Conservation (phyloP, 1,284 basidiomycete species). For the Cryptococcus amylolentus region DNA sequence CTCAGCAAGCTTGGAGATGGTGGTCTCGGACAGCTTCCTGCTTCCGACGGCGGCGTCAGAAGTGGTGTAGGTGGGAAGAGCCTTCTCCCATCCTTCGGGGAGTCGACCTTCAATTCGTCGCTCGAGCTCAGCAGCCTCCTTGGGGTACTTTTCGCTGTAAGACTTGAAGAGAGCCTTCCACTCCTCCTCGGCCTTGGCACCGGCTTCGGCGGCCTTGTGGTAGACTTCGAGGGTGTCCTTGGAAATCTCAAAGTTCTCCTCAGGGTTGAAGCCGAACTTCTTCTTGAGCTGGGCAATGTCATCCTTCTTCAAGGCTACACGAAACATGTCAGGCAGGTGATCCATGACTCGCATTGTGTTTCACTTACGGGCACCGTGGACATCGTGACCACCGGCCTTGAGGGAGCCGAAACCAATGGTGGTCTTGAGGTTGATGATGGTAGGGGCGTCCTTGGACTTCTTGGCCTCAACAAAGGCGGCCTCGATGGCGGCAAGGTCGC, state of each 20-base stretch:
- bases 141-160: conserved; percentile 75
- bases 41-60: conserved; percentile 80
- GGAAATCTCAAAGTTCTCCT: conserved; percentile 76
- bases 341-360: neutral
- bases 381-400: conserved; percentile 85
- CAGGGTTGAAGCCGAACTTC: conserved; percentile 78
- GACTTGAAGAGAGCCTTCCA: conserved; percentile 71
- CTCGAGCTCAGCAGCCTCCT: conserved; percentile 77
- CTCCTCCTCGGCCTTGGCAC: conserved; percentile 67
- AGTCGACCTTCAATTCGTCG: conserved; percentile 81
- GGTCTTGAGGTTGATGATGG: conserved; percentile 79
- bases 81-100: conserved; percentile 80
- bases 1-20: conserved; percentile 70
- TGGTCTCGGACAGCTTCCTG: conserved; percentile 89
- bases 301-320: conserved; percentile 80
- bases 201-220: conserved; percentile 63
- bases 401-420: conserved; percentile 93
- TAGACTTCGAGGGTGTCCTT: conserved; percentile 70
- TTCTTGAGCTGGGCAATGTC: conserved; percentile 80
- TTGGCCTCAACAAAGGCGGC: conserved; percentile 75
- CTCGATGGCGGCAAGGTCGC: conserved; percentile 74
- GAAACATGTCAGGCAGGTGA: neutral
- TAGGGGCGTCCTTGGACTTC: conserved; percentile 74
- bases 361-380: conserved; percentile 78
- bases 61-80: conserved; percentile 70